Percentiles rank a stretch among this genome's conserved stretches.
phyloP scores from a whole-genome alignment of 306 rosid species.

The Gastrolobium bilobum region DNA sequence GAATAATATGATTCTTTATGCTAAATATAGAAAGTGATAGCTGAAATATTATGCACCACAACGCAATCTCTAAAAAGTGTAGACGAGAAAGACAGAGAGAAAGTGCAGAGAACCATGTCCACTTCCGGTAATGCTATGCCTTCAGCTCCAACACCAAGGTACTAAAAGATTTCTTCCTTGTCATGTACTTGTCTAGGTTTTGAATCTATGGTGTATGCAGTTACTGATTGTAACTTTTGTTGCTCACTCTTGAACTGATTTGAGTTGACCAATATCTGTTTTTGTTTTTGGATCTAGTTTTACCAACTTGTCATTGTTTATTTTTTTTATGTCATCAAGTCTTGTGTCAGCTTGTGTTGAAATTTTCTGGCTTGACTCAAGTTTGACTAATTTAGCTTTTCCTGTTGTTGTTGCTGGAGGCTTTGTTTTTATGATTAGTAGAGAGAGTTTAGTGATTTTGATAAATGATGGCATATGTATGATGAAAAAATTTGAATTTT shows the following conservation, averaged over 20 bases:
- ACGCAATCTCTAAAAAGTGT: neutral
- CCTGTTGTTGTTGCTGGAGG: conserved; percentile 10
- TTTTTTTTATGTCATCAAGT: neutral
- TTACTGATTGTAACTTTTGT: neutral
- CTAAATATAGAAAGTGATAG: too few species aligned
- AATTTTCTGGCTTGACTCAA: neutral
- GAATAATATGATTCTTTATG: too few species aligned
- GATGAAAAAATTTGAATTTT: neutral
- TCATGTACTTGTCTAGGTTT: neutral
- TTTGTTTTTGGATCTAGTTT: conserved; percentile 18
- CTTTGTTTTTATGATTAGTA: neutral
- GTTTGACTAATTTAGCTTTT: conserved; percentile 15
- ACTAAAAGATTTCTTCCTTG: neutral
- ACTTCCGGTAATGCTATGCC: neutral
- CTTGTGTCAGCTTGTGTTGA: neutral
- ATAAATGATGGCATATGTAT: neutral
- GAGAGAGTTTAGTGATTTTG: conserved; percentile 5
- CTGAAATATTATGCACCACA: too few species aligned
- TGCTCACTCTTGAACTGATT: conserved; percentile 2
- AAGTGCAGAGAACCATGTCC: conserved; percentile 43
- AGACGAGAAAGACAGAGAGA: conserved; percentile 8
- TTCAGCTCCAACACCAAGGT: conserved; percentile 56
- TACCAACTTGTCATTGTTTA: neutral
- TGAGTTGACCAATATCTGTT: neutral
- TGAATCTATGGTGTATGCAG: neutral